Conservation (phyloP, 352 stramenopile genomes). For the Phytophthora podocarpi region DNA sequence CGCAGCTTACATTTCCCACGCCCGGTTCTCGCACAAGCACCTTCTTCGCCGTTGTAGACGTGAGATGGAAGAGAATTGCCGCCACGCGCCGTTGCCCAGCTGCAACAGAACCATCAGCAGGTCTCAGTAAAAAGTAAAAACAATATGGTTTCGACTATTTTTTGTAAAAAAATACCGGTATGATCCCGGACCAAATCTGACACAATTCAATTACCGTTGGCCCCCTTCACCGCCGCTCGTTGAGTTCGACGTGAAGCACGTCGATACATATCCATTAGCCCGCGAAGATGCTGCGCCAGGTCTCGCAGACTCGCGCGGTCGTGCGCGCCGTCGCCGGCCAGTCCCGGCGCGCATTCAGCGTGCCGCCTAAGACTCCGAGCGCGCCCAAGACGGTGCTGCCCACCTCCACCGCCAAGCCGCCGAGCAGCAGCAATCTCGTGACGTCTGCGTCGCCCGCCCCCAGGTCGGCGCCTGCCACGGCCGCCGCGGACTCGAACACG, state of each 20-base stretch:
- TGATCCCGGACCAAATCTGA: too few species aligned
- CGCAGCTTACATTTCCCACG: conserved; percentile 27
- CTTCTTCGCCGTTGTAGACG: conserved; percentile 9
- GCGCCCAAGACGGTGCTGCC: conserved; percentile 3
- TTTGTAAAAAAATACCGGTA: too few species aligned
- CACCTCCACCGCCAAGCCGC: conserved; percentile 3
- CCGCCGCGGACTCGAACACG: conserved; percentile 38
- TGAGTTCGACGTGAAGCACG: conserved; percentile 4
- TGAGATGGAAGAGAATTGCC: conserved; percentile 52
- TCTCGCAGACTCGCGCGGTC: conserved; percentile 26
- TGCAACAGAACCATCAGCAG: too few species aligned
- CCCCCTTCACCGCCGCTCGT: conserved; percentile 12
- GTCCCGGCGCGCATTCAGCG: conserved; percentile 19
- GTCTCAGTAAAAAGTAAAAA: too few species aligned
- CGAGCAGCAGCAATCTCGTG: conserved; percentile 3
- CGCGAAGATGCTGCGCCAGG: conserved; percentile 32
- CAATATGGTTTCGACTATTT: too few species aligned
- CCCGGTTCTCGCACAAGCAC: conserved; percentile 7
- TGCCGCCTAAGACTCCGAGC: conserved; percentile 12
- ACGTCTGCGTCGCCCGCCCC: background rate
- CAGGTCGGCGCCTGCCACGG: conserved; percentile 20
- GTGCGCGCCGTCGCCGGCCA: conserved; percentile 9
- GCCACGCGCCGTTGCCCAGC: conserved; percentile 24
- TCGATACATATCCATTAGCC: conserved; percentile 8
- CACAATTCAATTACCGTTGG: too few species aligned